Evolutionary conservation across 2,329 filamentous ascomycete genomes (phyloP).

Genomic region (Colletotrichum shisoi): DNA sequence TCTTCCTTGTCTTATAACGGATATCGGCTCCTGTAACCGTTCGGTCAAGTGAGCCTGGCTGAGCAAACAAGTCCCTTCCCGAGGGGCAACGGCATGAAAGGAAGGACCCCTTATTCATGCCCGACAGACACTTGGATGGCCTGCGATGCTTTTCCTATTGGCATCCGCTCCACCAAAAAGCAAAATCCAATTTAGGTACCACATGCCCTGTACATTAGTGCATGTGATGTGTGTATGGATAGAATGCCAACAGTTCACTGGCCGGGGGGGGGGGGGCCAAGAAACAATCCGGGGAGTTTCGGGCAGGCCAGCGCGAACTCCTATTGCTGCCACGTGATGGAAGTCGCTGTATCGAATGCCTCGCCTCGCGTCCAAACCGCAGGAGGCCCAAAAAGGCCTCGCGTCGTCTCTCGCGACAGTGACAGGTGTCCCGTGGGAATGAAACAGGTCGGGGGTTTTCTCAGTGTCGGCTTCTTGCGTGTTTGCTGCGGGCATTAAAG

Average conservation of each 20-base stretch:
- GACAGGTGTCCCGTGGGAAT: conserved; percentile 28
- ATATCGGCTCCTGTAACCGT: neutral
- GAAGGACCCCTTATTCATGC: conserved; percentile 18
- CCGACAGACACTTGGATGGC: conserved; percentile 8
- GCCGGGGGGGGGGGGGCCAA: neutral
- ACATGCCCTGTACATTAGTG: too few species aligned
- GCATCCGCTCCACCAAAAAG: conserved; percentile 28
- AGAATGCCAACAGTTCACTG: conserved; percentile 9
- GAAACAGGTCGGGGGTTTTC: conserved; percentile 16
- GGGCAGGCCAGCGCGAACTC: neutral
- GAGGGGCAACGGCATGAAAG: neutral
- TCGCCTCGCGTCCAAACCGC: neutral
- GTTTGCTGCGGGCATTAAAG: conserved; percentile 18
- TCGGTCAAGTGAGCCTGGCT: neutral
- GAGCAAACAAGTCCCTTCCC: neutral
- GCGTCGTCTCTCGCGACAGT: conserved; percentile 12
- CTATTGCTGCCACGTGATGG: neutral
- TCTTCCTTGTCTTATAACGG: too few species aligned
- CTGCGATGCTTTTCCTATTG: conserved; percentile 5
- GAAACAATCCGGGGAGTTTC: conserved; percentile 33
- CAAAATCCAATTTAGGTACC: neutral
- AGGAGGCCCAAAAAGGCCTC: neutral
- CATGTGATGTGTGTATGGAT: too few species aligned
- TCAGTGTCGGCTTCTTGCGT: neutral
- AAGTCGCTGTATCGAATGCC: neutral